phyloP scores from a whole-genome alignment of 768 basidiomycete genomes.

The Jaapia argillacea region DNA sequence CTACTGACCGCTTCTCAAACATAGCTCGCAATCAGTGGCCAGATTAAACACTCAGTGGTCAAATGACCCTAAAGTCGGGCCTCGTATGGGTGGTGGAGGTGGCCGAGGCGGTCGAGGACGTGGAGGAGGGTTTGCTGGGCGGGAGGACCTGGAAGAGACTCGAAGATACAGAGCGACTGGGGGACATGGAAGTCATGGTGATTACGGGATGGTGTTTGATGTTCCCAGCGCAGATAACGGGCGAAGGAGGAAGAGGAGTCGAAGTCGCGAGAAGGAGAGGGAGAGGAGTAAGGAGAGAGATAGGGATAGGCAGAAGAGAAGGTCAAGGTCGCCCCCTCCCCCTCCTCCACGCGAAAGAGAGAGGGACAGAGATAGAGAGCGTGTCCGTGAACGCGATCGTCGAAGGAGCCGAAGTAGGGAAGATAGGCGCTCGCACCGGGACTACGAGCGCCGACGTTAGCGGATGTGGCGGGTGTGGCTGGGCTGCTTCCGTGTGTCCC shows the following conservation, averaged over 20 bases:
- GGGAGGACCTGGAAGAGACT: conserved; percentile 67
- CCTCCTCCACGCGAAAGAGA: conserved; percentile 11
- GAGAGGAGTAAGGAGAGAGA: conserved; percentile 21
- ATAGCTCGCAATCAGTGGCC: conserved; percentile 88
- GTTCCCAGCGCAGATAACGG: conserved; percentile 29
- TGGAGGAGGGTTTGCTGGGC: conserved; percentile 49
- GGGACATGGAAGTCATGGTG: conserved; percentile 19
- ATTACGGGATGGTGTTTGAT: conserved; percentile 83
- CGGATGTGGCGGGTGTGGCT: too few species aligned
- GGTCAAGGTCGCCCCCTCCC: conserved; percentile 15
- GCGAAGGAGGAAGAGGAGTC: conserved; percentile 39
- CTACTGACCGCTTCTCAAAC: conserved; percentile 4
- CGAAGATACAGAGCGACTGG: conserved; percentile 49
- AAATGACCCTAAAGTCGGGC: conserved; percentile 54
- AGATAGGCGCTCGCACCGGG: too few species aligned
- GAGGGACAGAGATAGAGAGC: conserved; percentile 20
- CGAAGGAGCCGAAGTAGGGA: conserved; percentile 3
- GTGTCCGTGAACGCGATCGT: conserved; percentile 14
- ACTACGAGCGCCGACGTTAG: too few species aligned
- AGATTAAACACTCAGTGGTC: conserved; percentile 78
- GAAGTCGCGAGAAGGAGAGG: conserved; percentile 34
- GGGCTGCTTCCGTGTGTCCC: too few species aligned
- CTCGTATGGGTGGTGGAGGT: conserved; percentile 21
- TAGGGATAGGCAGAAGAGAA: conserved; percentile 13
- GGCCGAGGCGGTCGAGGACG: conserved; percentile 17